Evolutionary conservation across 2,329 filamentous ascomycete genomes (phyloP).

Genomic region (Colletotrichum australisinense): DNA sequence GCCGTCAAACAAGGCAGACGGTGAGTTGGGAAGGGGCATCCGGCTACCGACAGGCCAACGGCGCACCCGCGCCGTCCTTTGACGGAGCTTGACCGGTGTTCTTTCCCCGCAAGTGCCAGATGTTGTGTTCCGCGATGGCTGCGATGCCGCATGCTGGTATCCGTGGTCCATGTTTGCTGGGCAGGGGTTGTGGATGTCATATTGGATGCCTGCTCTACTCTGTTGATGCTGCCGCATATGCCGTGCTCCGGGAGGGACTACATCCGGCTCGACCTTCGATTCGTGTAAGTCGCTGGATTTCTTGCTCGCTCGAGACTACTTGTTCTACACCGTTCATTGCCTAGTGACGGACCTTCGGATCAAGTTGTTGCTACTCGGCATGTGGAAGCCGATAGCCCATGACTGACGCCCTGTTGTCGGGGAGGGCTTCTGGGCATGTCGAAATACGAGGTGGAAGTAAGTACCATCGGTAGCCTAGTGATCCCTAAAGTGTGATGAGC

Average conservation of each 20-base stretch:
- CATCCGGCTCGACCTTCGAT: background rate
- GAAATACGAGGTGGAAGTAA: too few relatives aligned
- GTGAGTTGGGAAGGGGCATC: background rate
- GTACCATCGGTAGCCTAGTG: too few relatives aligned
- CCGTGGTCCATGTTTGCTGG: background rate
- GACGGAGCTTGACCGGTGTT: background rate
- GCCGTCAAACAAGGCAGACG: background rate
- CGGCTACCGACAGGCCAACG: background rate
- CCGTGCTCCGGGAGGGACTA: background rate
- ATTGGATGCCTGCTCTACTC: background rate
- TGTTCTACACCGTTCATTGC: background rate
- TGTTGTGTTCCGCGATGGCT: slow-evolving; percentile 4
- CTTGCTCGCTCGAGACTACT: background rate
- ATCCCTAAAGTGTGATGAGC: background rate
- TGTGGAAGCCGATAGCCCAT: background rate
- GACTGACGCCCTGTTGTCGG: background rate
- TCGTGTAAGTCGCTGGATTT: background rate
- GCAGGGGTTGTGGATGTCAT: background rate
- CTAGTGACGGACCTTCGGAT: background rate
- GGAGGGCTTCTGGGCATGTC: background rate
- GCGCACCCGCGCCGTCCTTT: background rate
- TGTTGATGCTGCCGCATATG: background rate
- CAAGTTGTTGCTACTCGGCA: background rate
- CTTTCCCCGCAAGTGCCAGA: background rate
- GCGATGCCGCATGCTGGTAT: background rate